A percentile compares a stretch with the other conserved stretches of the same genome.
These are phyloP conservation scores for Thecaphora thlaspeos DNA, from an alignment of 1,284 basidiomycete species.

Conservation along the genomic window DNA sequence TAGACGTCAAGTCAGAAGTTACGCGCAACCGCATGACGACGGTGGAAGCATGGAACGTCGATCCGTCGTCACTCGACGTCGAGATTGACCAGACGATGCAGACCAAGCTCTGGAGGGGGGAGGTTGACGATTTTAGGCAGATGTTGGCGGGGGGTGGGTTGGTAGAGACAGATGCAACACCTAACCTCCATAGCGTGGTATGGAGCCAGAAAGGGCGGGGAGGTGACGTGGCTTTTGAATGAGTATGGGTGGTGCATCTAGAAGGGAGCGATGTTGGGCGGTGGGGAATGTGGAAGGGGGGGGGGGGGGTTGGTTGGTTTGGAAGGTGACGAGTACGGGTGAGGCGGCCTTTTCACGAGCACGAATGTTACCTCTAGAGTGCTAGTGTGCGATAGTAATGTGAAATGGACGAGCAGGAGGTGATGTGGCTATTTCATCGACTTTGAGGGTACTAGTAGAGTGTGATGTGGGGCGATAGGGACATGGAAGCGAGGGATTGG, in stretches of 20 bases:
- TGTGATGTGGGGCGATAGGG: too few species aligned
- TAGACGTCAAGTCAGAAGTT: conserved; percentile 12
- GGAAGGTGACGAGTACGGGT: too few species aligned
- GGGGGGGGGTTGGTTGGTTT: too few species aligned
- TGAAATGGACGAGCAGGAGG: too few species aligned
- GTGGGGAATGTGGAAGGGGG: too few species aligned
- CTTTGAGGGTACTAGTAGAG: too few species aligned
- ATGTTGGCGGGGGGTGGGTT: conserved; percentile 11
- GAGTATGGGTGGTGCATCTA: conserved; percentile 37
- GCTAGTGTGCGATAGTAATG: too few species aligned
- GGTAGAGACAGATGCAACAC: conserved; percentile 20
- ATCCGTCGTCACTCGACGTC: conserved; percentile 8
- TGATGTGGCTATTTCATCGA: too few species aligned
- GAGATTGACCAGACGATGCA: conserved; percentile 12
- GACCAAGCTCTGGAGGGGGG: conserved; percentile 3
- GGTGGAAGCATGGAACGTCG: conserved; percentile 31
- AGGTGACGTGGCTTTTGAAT: conserved; percentile 27
- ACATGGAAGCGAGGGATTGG: too few species aligned
- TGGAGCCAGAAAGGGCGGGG: conserved; percentile 9
- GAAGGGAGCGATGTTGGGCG: too few species aligned
- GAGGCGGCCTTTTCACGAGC: too few species aligned
- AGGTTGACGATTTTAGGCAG: not conserved
- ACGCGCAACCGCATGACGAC: conserved; percentile 16
- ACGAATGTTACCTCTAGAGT: too few species aligned
- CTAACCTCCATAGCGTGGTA: conserved; percentile 28